These are phyloP conservation scores for Echinosophora koreensis DNA, from an alignment of 306 rosid species.

Conservation along the genomic window DNA sequence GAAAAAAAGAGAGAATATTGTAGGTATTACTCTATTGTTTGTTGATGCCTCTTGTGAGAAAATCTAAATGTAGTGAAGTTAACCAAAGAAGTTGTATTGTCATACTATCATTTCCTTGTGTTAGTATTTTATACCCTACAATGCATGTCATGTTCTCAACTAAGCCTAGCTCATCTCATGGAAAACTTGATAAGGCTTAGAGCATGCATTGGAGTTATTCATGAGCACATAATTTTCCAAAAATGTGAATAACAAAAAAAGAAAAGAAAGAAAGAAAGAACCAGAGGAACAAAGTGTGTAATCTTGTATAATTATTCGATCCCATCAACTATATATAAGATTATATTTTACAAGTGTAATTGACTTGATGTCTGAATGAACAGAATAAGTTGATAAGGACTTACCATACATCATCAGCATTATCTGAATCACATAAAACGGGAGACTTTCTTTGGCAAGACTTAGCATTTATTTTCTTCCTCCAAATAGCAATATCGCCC, in stretches of 20 bases:
- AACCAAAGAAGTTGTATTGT: background rate
- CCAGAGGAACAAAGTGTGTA: constrained; percentile 1
- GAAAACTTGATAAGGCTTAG: background rate
- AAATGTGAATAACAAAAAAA: constrained; percentile 1
- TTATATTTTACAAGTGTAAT: background rate
- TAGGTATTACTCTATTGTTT: background rate
- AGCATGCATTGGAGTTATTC: constrained; percentile 16
- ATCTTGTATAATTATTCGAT: constrained; percentile 15
- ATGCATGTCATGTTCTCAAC: constrained; percentile 4
- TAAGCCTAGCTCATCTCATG: constrained; percentile 4
- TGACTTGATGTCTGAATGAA: constrained; percentile 5
- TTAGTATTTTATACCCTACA: constrained; percentile 17
- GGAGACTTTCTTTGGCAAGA: constrained; percentile 70
- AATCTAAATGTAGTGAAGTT: constrained; percentile 19
- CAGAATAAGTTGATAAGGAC: constrained; percentile 34
- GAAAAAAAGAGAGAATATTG: background rate
- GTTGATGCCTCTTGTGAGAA: constrained; percentile 10
- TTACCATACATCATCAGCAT: constrained; percentile 91
- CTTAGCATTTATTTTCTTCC: constrained; percentile 71
- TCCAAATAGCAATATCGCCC: constrained; percentile 94
- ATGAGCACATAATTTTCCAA: background rate
- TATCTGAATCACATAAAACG: constrained; percentile 57
- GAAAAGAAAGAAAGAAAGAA: too few species aligned
- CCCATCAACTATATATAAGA: background rate
- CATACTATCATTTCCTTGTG: constrained; percentile 8